Base-by-base conservation (phyloP, 345 rosid genomes). In the Syzygium grande region DNA sequence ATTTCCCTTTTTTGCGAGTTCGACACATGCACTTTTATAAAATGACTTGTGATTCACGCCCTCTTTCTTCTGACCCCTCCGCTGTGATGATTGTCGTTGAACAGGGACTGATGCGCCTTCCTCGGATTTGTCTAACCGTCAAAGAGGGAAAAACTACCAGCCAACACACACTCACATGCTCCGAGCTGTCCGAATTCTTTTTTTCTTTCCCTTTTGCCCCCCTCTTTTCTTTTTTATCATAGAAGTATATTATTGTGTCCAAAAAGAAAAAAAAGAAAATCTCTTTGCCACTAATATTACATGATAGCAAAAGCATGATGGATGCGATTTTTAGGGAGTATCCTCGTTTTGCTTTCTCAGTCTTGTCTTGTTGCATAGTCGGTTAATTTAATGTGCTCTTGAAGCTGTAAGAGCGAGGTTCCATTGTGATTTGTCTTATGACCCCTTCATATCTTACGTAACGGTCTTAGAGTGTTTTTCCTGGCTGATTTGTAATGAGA, bases 321-420 rank as follows among this genome's bases (percentile, higher is more conserved):
- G 96, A 93, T 93, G 94, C 95, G 91, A 89, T 90, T 93, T 93
- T 93, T 92, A 90, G 89, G 92, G 94, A 91, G 94, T 92, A 90
- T 94, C 94, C 96, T 94, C 86, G 90, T 84, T 89, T 87, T 85
- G 89, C 87, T 86, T 88, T 89, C 87, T 87, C 21, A 85, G 84
- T 84, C 30, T 51, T 43, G 73, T 68, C 84, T 79, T 46, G 55
- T 46, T 21, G 43, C 68, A 73, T 19, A 38, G 49, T 73, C 49
- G 63, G 63, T 77, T 88, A 88, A 79, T 38, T 87, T 88, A 84
- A 87, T 89, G 89, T 73, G 80, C 85, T 91, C 89, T 12, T 85
- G 93, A 87, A 85, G 91, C 30, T 86, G 91, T 84, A 84, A 85
- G 91, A 87, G 88, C 84, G 88, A 73, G 84, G 19, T 10, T 11